Conservation (phyloP, 805 yeast species). For the Kazachstania africana region DNA sequence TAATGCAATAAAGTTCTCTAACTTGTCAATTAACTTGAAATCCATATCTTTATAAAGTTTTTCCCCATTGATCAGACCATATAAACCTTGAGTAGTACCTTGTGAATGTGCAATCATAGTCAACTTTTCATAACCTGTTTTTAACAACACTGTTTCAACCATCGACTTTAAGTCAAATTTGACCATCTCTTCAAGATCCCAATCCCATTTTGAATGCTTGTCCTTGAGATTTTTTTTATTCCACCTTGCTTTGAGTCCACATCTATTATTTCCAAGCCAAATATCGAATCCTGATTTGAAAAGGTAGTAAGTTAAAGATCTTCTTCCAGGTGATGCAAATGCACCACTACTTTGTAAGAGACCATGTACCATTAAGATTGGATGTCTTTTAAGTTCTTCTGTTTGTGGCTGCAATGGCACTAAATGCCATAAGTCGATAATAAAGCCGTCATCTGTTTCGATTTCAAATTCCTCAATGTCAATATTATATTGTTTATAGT, state of each 20-base stretch:
- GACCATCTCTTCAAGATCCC: constrained; percentile 86
- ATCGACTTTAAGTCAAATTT: constrained; percentile 65
- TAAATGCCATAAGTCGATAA: constrained; percentile 48
- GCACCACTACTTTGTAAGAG: constrained; percentile 80
- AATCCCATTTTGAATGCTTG: constrained; percentile 59
- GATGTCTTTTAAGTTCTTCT: constrained; percentile 30
- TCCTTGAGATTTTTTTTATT: constrained; percentile 22
- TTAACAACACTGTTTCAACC: constrained; percentile 44
- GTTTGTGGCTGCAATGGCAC: constrained; percentile 9
- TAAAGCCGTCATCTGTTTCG: constrained; percentile 70
- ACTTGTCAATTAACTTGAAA: constrained; percentile 36
- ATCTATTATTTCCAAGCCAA: constrained; percentile 86
- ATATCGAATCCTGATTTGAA: constrained; percentile 59
- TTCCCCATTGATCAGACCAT: constrained; percentile 45
- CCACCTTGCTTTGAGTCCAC: constrained; percentile 73
- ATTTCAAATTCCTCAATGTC: constrained; percentile 48
- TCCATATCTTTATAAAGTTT: constrained; percentile 13
- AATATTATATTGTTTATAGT: constrained; percentile 49
- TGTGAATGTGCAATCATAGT: constrained; percentile 79
- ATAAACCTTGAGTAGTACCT: constrained; percentile 80
- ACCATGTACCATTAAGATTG: constrained; percentile 76
- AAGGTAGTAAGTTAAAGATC: constrained; percentile 57
- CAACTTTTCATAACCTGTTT: constrained; percentile 32
- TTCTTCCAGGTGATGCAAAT: constrained; percentile 69
- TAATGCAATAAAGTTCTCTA: constrained; percentile 61